Base-by-base conservation (phyloP, 2,329 filamentous ascomycete genomes). In the Fusarium nanum region DNA sequence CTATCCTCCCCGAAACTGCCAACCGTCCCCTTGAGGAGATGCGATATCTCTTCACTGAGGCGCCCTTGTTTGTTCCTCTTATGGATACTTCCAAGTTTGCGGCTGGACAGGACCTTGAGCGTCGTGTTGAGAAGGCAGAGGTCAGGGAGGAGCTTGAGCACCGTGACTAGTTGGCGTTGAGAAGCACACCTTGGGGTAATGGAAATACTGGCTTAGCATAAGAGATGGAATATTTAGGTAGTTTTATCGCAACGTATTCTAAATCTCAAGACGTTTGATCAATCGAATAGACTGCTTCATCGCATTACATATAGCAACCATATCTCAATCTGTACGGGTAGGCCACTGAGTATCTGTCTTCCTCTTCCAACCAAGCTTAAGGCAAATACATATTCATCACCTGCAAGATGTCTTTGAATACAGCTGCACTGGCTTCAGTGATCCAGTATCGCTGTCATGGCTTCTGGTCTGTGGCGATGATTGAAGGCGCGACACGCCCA, bases 1-100 rank as follows among this genome's bases (percentile, higher is more conserved):
- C 84, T 1, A 79, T 92, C 49, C 81, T 92, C 41, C 90, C 90
- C 0, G 90, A 92, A 79, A 92, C 90, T 0, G 85, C 85, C 56
- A 86, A 85, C 70, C 80, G 88, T 16, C 86, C 89, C 0, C 83
- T 92, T 0, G 90, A 92, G 73, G 89, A 91, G 79, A 91, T 91
- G 89, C 87, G 60, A 48, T 67, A 62, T 22, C 63, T 67, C 14
- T 67, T 67, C 4, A 67, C 64, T 8, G 32, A 67, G 1, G 64
- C 64, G 16, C 64, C 64, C 8, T 62, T 59, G 34, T 67, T 67
- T 40, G 59, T 67, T 50, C 60, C 61, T 1, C 41, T 44, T 16
- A 58, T 67, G 20, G 57, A 67, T 16, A 59, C 49, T 87, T n/a
- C 60, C 22, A 63, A 63, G 32, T 63, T 63, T 34, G 41, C 47